Evolutionary conservation across 495 filamentous ascomycete genomes (phyloP).

Genomic region (Parachaetomium inaequale): DNA sequence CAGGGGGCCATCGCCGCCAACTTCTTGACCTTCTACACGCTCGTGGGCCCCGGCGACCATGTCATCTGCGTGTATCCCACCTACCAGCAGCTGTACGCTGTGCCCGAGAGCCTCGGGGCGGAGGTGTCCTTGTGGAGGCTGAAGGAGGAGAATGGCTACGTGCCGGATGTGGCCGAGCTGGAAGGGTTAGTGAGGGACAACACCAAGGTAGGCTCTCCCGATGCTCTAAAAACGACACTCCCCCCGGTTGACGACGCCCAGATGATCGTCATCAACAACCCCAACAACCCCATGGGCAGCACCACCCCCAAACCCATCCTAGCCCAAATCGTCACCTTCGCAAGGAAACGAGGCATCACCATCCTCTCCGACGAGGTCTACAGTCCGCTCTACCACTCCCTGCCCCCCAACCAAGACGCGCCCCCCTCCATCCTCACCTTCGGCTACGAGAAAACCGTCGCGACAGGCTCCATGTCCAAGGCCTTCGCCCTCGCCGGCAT

Average conservation of each 20-base stretch:
- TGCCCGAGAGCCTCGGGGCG: slow-evolving; percentile 74
- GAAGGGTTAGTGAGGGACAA: slow-evolving; percentile 64
- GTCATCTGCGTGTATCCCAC: slow-evolving; percentile 87
- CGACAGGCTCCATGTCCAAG: slow-evolving; percentile 82
- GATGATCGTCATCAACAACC: slow-evolving; percentile 62
- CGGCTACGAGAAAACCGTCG: slow-evolving; percentile 65
- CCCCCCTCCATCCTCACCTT: slow-evolving; percentile 57
- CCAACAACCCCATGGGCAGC: slow-evolving; percentile 83
- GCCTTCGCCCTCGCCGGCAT: slow-evolving; percentile 82
- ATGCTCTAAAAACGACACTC: neutral
- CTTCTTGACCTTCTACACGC: slow-evolving; percentile 68
- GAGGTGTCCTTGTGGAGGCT: slow-evolving; percentile 79
- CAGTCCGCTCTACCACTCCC: slow-evolving; percentile 76
- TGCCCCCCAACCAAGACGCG: slow-evolving; percentile 26
- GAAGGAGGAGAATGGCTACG: slow-evolving; percentile 59
- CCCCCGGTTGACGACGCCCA: slow-evolving; percentile 5
- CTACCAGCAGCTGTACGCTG: slow-evolving; percentile 81
- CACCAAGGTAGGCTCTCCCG: slow-evolving; percentile 53
- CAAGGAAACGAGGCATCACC: slow-evolving; percentile 57
- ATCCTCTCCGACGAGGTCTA: slow-evolving; percentile 84
- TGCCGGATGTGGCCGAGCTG: slow-evolving; percentile 65
- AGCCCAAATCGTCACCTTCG: slow-evolving; percentile 60
- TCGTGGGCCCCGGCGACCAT: slow-evolving; percentile 78
- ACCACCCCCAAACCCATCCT: slow-evolving; percentile 61
- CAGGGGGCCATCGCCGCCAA: slow-evolving; percentile 84